phyloP scores from a whole-genome alignment of 2,329 filamentous ascomycete genomes.

The Ceratocystis lukuohia region DNA sequence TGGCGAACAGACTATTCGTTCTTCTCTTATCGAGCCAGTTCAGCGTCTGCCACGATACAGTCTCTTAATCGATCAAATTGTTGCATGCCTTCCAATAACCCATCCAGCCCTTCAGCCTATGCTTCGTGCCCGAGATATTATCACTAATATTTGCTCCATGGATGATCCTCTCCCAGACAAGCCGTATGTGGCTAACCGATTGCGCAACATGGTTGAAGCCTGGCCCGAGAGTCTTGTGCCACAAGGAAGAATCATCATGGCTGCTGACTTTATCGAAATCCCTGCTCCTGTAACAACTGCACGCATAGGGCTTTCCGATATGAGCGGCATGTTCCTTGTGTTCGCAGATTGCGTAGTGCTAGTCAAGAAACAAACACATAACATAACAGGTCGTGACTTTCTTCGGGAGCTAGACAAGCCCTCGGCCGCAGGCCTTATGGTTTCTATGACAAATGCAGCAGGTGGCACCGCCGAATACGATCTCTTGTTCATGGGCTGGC shows the following conservation, averaged over 20 bases:
- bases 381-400: slow-evolving; percentile 60
- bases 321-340: slow-evolving; percentile 58
- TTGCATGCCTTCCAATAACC: slow-evolving; percentile 68
- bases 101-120: slow-evolving; percentile 75
- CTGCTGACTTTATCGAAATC: slow-evolving; percentile 67
- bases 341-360: slow-evolving; percentile 74
- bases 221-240: slow-evolving; percentile 64
- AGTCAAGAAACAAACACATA: slow-evolving; percentile 53
- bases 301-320: slow-evolving; percentile 23
- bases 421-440: slow-evolving; percentile 48
- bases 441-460: slow-evolving; percentile 49
- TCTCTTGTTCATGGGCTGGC: slow-evolving; percentile 61
- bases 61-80: slow-evolving; percentile 89
- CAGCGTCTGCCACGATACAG: slow-evolving; percentile 90
- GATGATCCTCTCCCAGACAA: slow-evolving; percentile 59
- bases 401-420: slow-evolving; percentile 77
- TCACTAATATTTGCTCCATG: slow-evolving; percentile 92
- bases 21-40: slow-evolving; percentile 88
- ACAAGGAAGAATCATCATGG: slow-evolving; percentile 64
- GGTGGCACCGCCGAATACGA: slow-evolving; percentile 52
- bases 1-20: slow-evolving; percentile 82
- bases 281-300: slow-evolving; percentile 48
- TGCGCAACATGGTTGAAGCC: slow-evolving; percentile 61
- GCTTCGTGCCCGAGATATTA: slow-evolving; percentile 80
- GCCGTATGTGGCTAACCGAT: slow-evolving; percentile 56